Percentiles rank a stretch among this genome's conserved stretches.
These are phyloP conservation scores for Lagenidium sp. DNA, from an alignment of 352 stramenopile species.

Conservation along the genomic window DNA sequence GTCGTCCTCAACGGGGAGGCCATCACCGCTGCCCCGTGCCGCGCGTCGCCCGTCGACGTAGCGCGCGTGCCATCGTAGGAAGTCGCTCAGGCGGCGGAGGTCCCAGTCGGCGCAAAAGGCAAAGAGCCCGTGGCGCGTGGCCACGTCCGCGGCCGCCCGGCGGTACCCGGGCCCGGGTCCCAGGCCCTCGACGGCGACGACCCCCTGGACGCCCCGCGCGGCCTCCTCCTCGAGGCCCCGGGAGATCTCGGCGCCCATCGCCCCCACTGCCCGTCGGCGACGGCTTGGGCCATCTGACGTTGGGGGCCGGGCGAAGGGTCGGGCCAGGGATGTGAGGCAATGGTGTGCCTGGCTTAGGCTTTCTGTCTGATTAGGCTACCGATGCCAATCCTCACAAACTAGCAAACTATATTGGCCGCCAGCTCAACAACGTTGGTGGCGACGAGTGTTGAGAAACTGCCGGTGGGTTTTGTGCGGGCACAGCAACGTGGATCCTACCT, in stretches of 20 bases:
- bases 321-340: no score
- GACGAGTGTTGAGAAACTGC: no score
- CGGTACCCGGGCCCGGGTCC: slow-evolving; percentile 11
- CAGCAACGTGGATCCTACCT: no score
- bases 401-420: no score
- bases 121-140: slow-evolving; percentile 37
- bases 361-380: no score
- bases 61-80: slow-evolving; percentile 53
- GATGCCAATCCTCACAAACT: no score
- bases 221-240: slow-evolving; percentile 4
- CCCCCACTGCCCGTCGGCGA: background rate
- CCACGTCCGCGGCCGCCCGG: slow-evolving; percentile 27
- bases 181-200: background rate
- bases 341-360: no score
- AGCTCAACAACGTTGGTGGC: no score
- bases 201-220: slow-evolving; percentile 2
- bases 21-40: background rate
- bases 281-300: no score
- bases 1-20: no score
- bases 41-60: slow-evolving; percentile 15
- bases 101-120: slow-evolving; percentile 55
- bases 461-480: no score
- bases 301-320: no score
- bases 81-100: slow-evolving; percentile 29
- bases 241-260: slow-evolving; percentile 4